Percentiles rank a stretch among this genome's conserved stretches.
These are phyloP conservation scores for Solanum clarkiae DNA, from an alignment of 257 asterid species.

Conservation along the genomic window DNA sequence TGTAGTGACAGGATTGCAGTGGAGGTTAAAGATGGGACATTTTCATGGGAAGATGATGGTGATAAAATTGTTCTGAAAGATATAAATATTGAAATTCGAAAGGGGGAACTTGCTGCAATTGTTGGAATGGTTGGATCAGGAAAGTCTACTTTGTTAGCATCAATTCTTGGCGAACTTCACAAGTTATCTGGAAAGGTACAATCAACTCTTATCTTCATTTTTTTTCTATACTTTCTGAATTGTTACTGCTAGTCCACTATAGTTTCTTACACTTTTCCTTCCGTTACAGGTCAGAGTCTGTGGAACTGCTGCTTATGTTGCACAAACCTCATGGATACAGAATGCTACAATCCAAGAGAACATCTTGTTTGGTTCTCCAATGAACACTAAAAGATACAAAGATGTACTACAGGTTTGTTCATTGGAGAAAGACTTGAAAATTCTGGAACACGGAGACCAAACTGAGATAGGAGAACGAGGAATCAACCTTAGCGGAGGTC, in stretches of 20 bases:
- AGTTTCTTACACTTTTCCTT: not conserved
- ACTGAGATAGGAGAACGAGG: constrained; percentile 80
- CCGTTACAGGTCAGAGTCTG: constrained; percentile 45
- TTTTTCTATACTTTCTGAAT: not conserved
- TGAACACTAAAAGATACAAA: constrained; percentile 41
- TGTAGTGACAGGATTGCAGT: constrained; percentile 23
- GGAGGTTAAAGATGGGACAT: constrained; percentile 37
- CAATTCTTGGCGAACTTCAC: constrained; percentile 61
- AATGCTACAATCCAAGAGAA: constrained; percentile 59
- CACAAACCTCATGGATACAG: constrained; percentile 73
- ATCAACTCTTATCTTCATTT: not conserved
- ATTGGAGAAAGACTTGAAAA: constrained; percentile 57
- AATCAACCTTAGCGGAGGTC: constrained; percentile 76
- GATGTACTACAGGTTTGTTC: constrained; percentile 39
- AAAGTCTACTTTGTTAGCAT: constrained; percentile 56
- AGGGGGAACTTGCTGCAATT: constrained; percentile 71
- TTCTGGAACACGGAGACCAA: constrained; percentile 50
- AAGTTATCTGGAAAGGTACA: constrained; percentile 53
- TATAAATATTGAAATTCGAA: constrained; percentile 34
- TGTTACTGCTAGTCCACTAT: not conserved
- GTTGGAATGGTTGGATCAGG: constrained; percentile 87
- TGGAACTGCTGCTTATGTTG: constrained; percentile 63
- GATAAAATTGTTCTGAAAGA: constrained; percentile 20
- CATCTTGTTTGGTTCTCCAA: constrained; percentile 54
- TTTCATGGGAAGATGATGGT: constrained; percentile 61